These are phyloP conservation scores for Lentinula lateritia DNA, from an alignment of 768 basidiomycete species.

Conservation along the genomic window DNA sequence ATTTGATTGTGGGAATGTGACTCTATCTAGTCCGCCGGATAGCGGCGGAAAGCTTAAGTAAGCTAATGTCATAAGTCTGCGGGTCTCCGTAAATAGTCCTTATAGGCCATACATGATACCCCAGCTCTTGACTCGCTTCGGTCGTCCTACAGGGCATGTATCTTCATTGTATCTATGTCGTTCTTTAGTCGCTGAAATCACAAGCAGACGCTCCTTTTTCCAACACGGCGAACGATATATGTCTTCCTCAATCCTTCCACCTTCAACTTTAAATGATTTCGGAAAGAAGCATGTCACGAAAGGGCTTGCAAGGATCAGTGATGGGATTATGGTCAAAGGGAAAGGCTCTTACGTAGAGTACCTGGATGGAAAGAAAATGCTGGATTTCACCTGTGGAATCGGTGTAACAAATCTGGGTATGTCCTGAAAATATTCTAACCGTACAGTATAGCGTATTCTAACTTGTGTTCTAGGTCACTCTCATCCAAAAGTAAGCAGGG, in stretches of 20 bases:
- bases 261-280: constrained; percentile 19
- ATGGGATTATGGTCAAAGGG: constrained; percentile 60
- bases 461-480: constrained; percentile 61
- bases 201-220: neutral
- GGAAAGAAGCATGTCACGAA: constrained; percentile 41
- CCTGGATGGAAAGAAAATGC: constrained; percentile 63
- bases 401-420: constrained; percentile 81
- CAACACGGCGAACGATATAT: neutral
- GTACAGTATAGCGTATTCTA: neutral
- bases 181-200: neutral
- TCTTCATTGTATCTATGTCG: neutral
- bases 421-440: constrained; percentile 7
- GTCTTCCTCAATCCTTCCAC: neutral
- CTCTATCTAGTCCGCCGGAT: too few species aligned
- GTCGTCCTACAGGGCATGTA: neutral
- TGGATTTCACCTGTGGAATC: constrained; percentile 88
- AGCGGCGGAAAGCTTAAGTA: too few species aligned
- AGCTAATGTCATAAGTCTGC: too few species aligned
- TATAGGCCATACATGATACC: neutral
- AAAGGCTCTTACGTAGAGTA: constrained; percentile 70
- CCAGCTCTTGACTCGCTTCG: neutral
- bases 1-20: too few species aligned
- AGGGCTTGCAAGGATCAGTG: constrained; percentile 38
- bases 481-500: constrained; percentile 80
- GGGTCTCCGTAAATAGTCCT: too few species aligned